These are phyloP conservation scores for Tetrahymena thermophila DNA, from an alignment of 73 alveolate genomes.

Conservation along the genomic window DNA sequence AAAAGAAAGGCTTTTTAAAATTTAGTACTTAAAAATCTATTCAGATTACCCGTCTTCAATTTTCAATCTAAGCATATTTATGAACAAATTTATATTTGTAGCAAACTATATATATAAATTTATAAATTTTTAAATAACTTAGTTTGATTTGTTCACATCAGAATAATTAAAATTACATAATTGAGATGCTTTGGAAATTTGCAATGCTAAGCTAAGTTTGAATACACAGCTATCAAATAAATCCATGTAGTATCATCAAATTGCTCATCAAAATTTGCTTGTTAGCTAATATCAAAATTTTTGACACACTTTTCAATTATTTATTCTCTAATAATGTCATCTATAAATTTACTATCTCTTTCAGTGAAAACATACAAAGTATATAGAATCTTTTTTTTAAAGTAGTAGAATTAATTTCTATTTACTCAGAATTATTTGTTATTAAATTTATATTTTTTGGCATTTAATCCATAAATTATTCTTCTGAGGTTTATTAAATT, in stretches of 20 bases:
- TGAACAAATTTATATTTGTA: neutral
- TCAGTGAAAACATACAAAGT: neutral
- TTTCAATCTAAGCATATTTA: neutral
- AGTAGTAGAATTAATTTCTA: neutral
- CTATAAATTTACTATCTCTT: neutral
- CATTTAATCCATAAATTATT: neutral
- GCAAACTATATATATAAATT: neutral
- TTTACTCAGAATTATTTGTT: neutral
- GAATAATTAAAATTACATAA: neutral
- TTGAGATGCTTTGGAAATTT: neutral
- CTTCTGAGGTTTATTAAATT: neutral
- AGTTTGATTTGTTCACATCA: neutral
- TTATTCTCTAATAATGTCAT: neutral
- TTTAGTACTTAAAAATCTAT: neutral
- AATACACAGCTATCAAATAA: neutral
- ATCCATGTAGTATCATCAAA: neutral
- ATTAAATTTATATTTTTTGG: neutral
- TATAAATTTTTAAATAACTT: neutral
- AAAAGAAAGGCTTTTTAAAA: neutral
- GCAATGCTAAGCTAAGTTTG: neutral
- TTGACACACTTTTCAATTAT: neutral
- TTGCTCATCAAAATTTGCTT: neutral
- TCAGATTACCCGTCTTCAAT: neutral
- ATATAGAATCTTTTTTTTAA: neutral
- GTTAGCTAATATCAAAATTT: neutral